Percentiles rank a stretch among this genome's conserved stretches.
Evolutionary conservation across 495 filamentous ascomycete species (phyloP).

Genomic region (Aspergillus cavernicola): DNA sequence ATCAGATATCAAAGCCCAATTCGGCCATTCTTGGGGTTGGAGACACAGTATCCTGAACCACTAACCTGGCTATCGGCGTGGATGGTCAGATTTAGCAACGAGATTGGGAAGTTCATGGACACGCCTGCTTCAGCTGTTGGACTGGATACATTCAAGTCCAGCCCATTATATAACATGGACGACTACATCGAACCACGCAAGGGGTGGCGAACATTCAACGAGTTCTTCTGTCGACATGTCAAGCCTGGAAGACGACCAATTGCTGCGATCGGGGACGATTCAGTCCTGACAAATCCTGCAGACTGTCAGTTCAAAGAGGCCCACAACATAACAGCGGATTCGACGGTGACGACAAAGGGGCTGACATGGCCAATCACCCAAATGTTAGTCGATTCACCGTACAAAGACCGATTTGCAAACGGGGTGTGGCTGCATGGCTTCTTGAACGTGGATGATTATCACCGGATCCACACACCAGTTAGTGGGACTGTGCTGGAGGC

Average conservation of each 20-base stretch:
- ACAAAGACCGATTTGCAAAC: neutral
- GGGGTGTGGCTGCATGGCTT: conserved; percentile 4
- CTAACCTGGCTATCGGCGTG: conserved; percentile 8
- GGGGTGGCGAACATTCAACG: conserved; percentile 10
- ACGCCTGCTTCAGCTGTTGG: conserved; percentile 1
- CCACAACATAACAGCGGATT: neutral
- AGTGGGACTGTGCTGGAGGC: neutral
- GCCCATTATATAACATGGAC: neutral
- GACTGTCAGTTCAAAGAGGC: conserved; percentile 1
- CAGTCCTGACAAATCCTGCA: neutral
- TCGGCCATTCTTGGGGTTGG: neutral
- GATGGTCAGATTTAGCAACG: conserved; percentile 3
- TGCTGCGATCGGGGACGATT: neutral
- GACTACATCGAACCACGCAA: conserved; percentile 6
- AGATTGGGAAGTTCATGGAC: conserved; percentile 8
- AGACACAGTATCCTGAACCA: neutral
- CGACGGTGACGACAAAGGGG: neutral
- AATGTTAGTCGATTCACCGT: neutral
- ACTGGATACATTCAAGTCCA: conserved; percentile 2
- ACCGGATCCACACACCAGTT: conserved; percentile 1
- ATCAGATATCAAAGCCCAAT: conserved; percentile 3
- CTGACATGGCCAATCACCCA: neutral
- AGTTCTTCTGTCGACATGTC: conserved; percentile 7
- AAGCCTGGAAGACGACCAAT: conserved; percentile 7
- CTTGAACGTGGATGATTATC: conserved; percentile 4